Evolutionary conservation across 805 yeast species (phyloP).

Genomic region (Pichia nakasei): DNA sequence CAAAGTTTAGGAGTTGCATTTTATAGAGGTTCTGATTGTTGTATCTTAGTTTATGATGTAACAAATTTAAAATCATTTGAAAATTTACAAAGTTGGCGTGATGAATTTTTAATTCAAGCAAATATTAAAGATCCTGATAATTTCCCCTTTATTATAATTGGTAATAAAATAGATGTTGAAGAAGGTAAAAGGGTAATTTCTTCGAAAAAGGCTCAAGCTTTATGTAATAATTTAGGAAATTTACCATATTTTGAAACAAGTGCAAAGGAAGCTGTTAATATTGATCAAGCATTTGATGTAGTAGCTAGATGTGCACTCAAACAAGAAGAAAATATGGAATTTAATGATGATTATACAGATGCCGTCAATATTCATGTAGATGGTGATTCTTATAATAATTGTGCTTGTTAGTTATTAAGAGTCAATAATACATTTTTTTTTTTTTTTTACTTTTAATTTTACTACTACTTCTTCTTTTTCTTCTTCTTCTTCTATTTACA

Average conservation of each 20-base stretch:
- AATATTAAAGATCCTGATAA: conserved; percentile 89
- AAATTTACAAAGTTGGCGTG: conserved; percentile 84
- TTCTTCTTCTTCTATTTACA: too few species aligned
- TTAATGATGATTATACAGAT: conserved; percentile 88
- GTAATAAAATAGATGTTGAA: conserved; percentile 92
- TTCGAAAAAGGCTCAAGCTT: conserved; percentile 40
- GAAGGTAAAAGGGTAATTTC: conserved; percentile 74
- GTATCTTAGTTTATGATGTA: conserved; percentile 92
- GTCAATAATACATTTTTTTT: background rate
- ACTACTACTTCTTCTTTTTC: too few species aligned
- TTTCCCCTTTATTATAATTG: conserved; percentile 92
- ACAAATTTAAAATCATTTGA: conserved; percentile 92
- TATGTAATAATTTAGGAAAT: conserved; percentile 42
- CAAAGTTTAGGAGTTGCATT: conserved; percentile 95
- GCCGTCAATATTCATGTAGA: conserved; percentile 93
- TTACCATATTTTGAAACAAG: conserved; percentile 94
- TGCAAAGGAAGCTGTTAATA: conserved; percentile 94
- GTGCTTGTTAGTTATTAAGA: conserved; percentile 69
- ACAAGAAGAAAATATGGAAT: conserved; percentile 88
- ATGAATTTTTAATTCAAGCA: conserved; percentile 89
- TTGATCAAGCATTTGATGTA: conserved; percentile 91
- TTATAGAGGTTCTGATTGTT: conserved; percentile 96
- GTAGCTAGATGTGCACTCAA: conserved; percentile 92
- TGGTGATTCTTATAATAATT: conserved; percentile 57
- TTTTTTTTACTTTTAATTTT: too few species aligned